These are phyloP conservation scores for Aspergillus brasiliensis DNA, from an alignment of 2,329 filamentous ascomycete species.

Conservation along the genomic window DNA sequence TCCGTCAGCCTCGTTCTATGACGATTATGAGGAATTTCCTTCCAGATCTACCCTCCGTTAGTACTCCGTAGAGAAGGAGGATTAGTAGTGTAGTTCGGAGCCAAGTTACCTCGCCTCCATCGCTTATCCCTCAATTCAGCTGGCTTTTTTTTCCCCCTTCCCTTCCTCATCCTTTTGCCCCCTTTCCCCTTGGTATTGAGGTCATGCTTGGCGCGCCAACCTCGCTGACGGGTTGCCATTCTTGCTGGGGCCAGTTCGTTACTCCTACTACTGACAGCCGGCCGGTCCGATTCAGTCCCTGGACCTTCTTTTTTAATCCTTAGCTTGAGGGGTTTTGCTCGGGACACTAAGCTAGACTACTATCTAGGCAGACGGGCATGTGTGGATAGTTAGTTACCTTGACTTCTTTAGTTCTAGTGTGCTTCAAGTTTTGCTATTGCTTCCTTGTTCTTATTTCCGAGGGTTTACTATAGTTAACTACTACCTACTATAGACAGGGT, in stretches of 20 bases:
- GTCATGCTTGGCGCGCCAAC: neutral
- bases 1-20: neutral
- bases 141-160: too few relatives aligned
- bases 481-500: neutral
- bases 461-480: too few relatives aligned
- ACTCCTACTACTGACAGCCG: too few relatives aligned
- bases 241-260: too few relatives aligned
- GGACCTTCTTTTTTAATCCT: too few relatives aligned
- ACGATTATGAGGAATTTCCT: neutral
- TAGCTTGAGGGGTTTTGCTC: neutral
- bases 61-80: neutral
- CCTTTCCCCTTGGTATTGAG: too few relatives aligned
- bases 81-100: neutral
- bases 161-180: too few relatives aligned
- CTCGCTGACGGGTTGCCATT: too few relatives aligned
- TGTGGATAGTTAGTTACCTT: neutral
- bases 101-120: neutral
- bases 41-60: neutral
- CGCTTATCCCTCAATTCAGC: neutral
- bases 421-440: too few relatives aligned
- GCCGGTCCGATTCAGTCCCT: too few relatives aligned
- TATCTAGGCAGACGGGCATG: neutral
- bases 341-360: neutral
- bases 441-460: too few relatives aligned
- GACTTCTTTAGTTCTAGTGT: neutral